Evolutionary conservation across 176 grass and related monocot genomes (phyloP), one percentile per base, ranked within the genome.

Genomic region (Musa acuminata): DNA sequence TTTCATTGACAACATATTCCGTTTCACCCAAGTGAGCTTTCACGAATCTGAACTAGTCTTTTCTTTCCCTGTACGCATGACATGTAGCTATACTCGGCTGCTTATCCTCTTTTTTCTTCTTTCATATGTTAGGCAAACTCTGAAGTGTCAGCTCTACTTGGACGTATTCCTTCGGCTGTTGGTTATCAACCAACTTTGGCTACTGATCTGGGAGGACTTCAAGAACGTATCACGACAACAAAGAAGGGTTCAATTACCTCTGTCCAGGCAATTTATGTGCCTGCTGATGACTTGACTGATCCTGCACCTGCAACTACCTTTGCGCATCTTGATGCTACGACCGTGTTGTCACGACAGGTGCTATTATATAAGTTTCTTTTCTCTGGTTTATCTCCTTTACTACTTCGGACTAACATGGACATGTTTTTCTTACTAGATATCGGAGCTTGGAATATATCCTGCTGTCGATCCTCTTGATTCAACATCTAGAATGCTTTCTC

Each of bases 251-350:
- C 77, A 23, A 79, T 79, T 16, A 79, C 77, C 26, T 79, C 77
- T 24, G 77, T 79, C 9, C 74, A 83, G 20, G 81, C 81, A 26
- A 83, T 83, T 72, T 83, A 83, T 72, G 81, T 83, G 20, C 81
- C 81, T 72, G 74, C 81, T 79, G 77, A 83, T 78, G 81, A 83
- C 74, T 71, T 83, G 67, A 83, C 81, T 16, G 81, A 83, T 83
- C 81, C 81, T 60, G 81, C 73, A 25, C 81, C 81, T 48, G 81
- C 81, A 72, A 83, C 81, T 55, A 83, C 81, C 59, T 83, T 83
- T 64, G 81, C 78, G 4, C 78, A 80, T 73, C 69, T 80, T 72
- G 78, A 80, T 80, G 67, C 78, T 21, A 80, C 78, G 64, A 83
- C 81, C 43, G 81, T 83, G 67, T 55, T 83, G 81, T 83, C 81